phyloP scores from a whole-genome alignment of 306 rosid genomes.

The Nissolia schottii region DNA sequence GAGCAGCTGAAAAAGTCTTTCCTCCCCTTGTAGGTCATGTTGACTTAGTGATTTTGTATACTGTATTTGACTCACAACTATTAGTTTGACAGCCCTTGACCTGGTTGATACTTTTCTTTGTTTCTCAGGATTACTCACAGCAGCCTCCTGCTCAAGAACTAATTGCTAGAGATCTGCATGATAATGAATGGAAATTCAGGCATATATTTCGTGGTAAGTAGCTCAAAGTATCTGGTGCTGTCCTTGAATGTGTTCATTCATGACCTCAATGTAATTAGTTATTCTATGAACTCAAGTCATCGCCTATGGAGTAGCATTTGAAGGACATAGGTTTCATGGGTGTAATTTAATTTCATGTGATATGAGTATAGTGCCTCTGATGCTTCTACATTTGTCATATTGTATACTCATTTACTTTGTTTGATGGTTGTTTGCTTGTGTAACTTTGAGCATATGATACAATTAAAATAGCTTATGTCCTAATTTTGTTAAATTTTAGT shows the following conservation, averaged over 20 bases:
- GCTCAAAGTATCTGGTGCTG: neutral
- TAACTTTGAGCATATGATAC: neutral
- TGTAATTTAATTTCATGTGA: neutral
- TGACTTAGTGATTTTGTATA: slow-evolving; percentile 31
- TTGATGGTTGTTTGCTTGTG: neutral
- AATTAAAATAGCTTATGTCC: neutral
- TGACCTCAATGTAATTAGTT: neutral
- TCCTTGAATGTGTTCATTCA: neutral
- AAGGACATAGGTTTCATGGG: neutral
- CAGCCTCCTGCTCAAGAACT: slow-evolving; percentile 80
- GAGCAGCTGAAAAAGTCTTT: slow-evolving; percentile 82
- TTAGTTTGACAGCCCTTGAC: slow-evolving; percentile 8
- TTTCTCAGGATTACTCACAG: slow-evolving; percentile 57
- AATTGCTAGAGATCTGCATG: slow-evolving; percentile 73
- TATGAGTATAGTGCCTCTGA: neutral
- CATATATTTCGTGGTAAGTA: slow-evolving; percentile 63
- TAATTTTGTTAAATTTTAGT: neutral
- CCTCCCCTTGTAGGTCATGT: slow-evolving; percentile 67
- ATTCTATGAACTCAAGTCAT: neutral
- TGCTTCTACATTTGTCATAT: neutral
- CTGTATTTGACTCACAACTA: neutral
- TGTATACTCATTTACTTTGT: neutral
- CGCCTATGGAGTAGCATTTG: neutral
- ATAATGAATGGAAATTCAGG: slow-evolving; percentile 71
- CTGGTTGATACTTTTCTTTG: neutral